A percentile compares a stretch with the other conserved stretches of the same genome.
Evolutionary conservation across 352 stramenopile genomes (phyloP).

Genomic region (Phytopythium montanum): DNA sequence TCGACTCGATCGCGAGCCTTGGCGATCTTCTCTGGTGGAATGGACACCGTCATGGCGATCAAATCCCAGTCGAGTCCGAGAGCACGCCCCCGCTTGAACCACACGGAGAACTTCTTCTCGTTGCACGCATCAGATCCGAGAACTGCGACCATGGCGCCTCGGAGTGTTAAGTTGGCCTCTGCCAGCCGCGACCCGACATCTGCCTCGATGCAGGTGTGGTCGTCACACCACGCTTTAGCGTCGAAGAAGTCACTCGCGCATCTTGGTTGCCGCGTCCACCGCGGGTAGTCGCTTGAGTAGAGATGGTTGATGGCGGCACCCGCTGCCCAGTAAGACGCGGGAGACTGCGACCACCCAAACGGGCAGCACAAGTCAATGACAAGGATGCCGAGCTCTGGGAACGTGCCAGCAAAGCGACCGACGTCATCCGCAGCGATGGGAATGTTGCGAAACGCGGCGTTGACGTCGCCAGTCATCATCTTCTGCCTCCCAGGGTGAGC

Average conservation of each 20-base stretch:
- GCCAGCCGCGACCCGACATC: constrained; percentile 9
- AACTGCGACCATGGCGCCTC: constrained; percentile 7
- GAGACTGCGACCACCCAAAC: background rate
- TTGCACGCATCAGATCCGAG: constrained; percentile 13
- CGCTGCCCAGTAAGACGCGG: background rate
- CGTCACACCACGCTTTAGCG: constrained; percentile 13
- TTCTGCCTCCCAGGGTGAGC: background rate
- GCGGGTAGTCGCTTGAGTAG: background rate
- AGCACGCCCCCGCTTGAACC: constrained; percentile 6
- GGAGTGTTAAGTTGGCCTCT: constrained; percentile 5
- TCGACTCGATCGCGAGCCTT: constrained; percentile 5
- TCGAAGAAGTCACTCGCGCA: background rate
- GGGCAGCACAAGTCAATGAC: constrained; percentile 4
- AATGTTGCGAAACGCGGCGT: background rate
- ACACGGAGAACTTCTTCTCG: constrained; percentile 14
- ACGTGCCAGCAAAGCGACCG: background rate
- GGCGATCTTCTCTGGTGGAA: constrained; percentile 6
- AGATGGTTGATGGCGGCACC: background rate
- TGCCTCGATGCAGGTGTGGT: constrained; percentile 15
- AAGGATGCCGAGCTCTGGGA: background rate
- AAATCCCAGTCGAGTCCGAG: constrained; percentile 11
- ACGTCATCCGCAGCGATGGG: background rate
- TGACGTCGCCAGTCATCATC: constrained; percentile 1
- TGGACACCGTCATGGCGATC: constrained; percentile 1
- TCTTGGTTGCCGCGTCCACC: background rate